phyloP scores from a whole-genome alignment of 805 yeast genomes.

The Cyberlindnera mississippiensis region DNA sequence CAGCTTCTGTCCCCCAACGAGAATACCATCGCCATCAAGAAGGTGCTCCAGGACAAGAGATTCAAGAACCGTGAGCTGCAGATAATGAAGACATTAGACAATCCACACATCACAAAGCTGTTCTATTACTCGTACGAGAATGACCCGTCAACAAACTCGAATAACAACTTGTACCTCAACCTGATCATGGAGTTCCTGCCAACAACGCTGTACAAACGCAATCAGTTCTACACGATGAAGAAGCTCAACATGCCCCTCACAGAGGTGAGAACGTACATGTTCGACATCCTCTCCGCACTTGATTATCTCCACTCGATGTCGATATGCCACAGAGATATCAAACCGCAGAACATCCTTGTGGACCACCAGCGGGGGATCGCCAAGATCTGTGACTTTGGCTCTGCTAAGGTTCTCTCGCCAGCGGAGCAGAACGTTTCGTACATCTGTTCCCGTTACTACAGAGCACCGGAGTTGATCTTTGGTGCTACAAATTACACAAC shows the following conservation, averaged over 20 bases:
- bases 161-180: conserved; percentile 74
- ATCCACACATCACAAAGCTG: conserved; percentile 82
- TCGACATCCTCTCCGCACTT: conserved; percentile 70
- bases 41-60: conserved; percentile 93
- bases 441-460: conserved; percentile 92
- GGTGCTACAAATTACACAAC: conserved; percentile 97
- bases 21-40: conserved; percentile 79
- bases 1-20: conserved; percentile 68
- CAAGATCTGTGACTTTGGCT: conserved; percentile 94
- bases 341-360: conserved; percentile 84
- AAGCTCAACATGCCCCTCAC: conserved; percentile 79
- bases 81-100: conserved; percentile 87
- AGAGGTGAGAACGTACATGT: conserved; percentile 83
- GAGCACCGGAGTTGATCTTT: conserved; percentile 97
- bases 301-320: conserved; percentile 76
- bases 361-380: conserved; percentile 82
- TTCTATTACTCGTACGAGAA: conserved; percentile 85
- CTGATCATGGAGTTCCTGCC: conserved; percentile 90
- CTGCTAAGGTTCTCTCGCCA: conserved; percentile 87
- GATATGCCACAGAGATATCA: conserved; percentile 89
- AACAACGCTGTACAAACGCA: conserved; percentile 90
- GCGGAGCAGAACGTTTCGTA: conserved; percentile 93
- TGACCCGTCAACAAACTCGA: conserved; percentile 35
- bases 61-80: conserved; percentile 94
- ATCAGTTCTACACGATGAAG: conserved; percentile 76